Base-by-base conservation (phyloP, 2,329 filamentous ascomycete species). In the Bipolaris oryzae region DNA sequence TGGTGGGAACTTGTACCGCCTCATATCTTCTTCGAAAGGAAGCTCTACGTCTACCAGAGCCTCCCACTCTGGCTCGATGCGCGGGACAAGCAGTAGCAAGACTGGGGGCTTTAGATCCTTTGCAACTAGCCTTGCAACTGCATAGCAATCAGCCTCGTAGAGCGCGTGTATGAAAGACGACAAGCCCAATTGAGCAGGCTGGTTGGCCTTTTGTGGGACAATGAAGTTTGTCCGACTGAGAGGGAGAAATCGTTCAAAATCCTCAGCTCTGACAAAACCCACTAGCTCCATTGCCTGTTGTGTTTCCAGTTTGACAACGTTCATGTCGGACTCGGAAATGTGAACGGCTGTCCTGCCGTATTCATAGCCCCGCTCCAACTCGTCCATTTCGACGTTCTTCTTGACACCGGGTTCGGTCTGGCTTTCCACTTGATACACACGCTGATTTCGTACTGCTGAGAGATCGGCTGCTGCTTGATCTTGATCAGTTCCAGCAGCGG, bases 321-420 rank as follows among this genome's bases (percentile, higher is more conserved):
- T 92, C 73, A 89, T 85, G 68, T 99, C 94, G 0, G 89, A 89
- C 66, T 93, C 88, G 63, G 87, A 91, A 64, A 99, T 96, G 64
- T 90, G 88, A 1, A 99, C 94, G 2, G 91, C 92, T 0, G 94
- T 97, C 54, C 92, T 85, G 43, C 95, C 95, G 73, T 99, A 99
- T 70, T 92, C 88, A 70, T 94, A 99, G 0, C 95, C 95, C 74
- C 92, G 96, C n/a, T 91, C 91, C 35, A 99, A 82, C 15, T 91
- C 86, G 13, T 96, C 92, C 55, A 87, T 87, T 25, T 90, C 86
- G 23, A 99, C 87, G 50, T 96, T 91, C 51, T 83, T 84, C 77
- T 94, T 96, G 11, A 90, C 90, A 15, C 91, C 92, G 0, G 89
- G 87, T 0, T 87, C 87, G 37, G 84, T 80, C 5, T 89, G 84